Conservation (phyloP, 1,139 yeast species). For the Wickerhamomyces sp. region DNA sequence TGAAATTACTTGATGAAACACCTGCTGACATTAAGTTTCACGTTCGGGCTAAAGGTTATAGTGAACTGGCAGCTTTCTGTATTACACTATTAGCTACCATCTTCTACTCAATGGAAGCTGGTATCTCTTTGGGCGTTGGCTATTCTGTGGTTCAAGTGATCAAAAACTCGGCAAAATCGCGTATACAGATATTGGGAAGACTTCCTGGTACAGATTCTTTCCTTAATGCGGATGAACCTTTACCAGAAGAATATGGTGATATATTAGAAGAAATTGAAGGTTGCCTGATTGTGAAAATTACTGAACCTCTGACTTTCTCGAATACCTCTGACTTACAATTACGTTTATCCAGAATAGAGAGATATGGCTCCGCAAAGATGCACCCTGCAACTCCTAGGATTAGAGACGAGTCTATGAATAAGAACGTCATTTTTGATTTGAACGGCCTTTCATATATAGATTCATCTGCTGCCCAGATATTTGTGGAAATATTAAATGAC, state of each 20-base stretch:
- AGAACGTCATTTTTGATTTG: conserved; percentile 72
- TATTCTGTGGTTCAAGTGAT: conserved; percentile 79
- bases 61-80: conserved; percentile 69
- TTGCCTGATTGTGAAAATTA: conserved; percentile 78
- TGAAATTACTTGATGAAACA: conserved; percentile 78
- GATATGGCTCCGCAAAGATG: conserved; percentile 75
- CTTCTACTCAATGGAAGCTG: conserved; percentile 83
- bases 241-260: conserved; percentile 21
- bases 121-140: conserved; percentile 80
- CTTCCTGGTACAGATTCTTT: conserved; percentile 73
- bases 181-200: conserved; percentile 86
- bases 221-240: conserved; percentile 65
- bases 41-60: conserved; percentile 67
- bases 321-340: conserved; percentile 80
- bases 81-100: conserved; percentile 71
- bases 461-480: conserved; percentile 80
- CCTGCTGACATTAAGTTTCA: conserved; percentile 79
- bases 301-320: conserved; percentile 92
- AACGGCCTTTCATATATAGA: conserved; percentile 86
- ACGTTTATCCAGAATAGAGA: conserved; percentile 71
- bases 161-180: conserved; percentile 78
- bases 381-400: conserved; percentile 77
- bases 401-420: conserved; percentile 51
- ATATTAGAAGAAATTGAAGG: conserved; percentile 73
- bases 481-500: conserved; percentile 53